Evolutionary conservation across 805 yeast genomes (phyloP).

Genomic region (Metschnikowia noctiluminum): DNA sequence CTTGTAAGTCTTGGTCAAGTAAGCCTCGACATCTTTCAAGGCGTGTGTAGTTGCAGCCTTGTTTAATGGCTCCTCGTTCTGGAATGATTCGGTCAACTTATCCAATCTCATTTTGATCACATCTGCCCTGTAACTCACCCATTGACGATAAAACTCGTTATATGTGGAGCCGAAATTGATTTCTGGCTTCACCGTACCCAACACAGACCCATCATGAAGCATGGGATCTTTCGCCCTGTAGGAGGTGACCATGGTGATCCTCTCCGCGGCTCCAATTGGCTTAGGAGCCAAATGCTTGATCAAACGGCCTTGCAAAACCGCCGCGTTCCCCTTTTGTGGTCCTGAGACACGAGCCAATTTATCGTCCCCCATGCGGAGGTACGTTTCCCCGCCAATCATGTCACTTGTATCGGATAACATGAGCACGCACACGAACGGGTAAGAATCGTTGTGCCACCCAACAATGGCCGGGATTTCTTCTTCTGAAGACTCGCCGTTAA

Average conservation of each 20-base stretch:
- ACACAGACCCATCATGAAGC: slow-evolving; percentile 29
- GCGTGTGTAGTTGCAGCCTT: slow-evolving; percentile 22
- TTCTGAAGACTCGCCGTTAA: slow-evolving; percentile 21
- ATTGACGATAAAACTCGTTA: slow-evolving; percentile 35
- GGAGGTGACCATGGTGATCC: slow-evolving; percentile 43
- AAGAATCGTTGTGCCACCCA: slow-evolving; percentile 63
- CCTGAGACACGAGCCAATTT: slow-evolving; percentile 18
- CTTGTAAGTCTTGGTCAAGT: slow-evolving; percentile 14
- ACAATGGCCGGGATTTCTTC: slow-evolving; percentile 52
- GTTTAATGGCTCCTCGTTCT: slow-evolving; percentile 21
- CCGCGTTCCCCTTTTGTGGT: slow-evolving; percentile 17
- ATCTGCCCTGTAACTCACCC: slow-evolving; percentile 32
- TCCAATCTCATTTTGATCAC: slow-evolving; percentile 26
- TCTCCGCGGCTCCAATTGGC: slow-evolving; percentile 33
- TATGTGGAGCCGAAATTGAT: slow-evolving; percentile 33
- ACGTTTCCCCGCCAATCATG: slow-evolving; percentile 63
- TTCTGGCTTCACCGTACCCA: slow-evolving; percentile 39
- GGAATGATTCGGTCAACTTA: slow-evolving; percentile 16
- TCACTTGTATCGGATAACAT: slow-evolving; percentile 57
- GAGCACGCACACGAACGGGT: slow-evolving; percentile 61
- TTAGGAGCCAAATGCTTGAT: slow-evolving; percentile 21
- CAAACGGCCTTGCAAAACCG: slow-evolving; percentile 21
- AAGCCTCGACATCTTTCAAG: slow-evolving; percentile 14
- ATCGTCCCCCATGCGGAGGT: slow-evolving; percentile 43
- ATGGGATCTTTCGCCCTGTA: slow-evolving; percentile 32